Evolutionary conservation across 805 yeast genomes (phyloP).

Genomic region (Cyberlindnera samutprakarnensis): DNA sequence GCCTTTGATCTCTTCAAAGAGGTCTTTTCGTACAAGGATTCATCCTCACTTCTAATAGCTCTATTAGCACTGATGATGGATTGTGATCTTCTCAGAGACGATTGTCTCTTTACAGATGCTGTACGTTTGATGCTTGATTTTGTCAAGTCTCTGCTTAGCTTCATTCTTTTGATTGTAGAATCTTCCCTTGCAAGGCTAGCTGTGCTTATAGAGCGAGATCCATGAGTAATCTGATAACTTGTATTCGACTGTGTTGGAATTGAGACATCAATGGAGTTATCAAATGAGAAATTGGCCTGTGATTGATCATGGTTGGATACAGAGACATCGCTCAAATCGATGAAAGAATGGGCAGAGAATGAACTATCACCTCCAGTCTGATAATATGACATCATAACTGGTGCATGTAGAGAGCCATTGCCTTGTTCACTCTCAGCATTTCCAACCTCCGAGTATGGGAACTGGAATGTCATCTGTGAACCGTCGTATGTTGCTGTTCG

Average conservation of each 20-base stretch:
- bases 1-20: constrained; percentile 28
- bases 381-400: constrained; percentile 13
- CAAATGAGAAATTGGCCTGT: constrained; percentile 3
- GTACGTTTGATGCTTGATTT: not conserved
- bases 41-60: constrained; percentile 8
- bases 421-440: constrained; percentile 3
- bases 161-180: too few species aligned
- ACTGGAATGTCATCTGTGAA: constrained; percentile 30
- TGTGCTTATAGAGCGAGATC: not conserved
- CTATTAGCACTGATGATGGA: constrained; percentile 1
- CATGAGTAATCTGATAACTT: constrained; percentile 23
- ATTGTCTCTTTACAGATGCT: not conserved
- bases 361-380: too few species aligned
- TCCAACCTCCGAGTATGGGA: constrained; percentile 25
- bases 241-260: constrained; percentile 17
- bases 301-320: too few species aligned
- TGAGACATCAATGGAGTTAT: constrained; percentile 1
- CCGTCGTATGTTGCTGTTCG: constrained; percentile 31
- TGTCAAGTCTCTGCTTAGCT: too few species aligned
- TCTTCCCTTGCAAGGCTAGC: too few species aligned
- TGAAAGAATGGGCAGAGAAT: too few species aligned
- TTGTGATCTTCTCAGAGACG: constrained; percentile 6
- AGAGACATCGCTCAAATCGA: too few species aligned
- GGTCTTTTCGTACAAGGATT: constrained; percentile 13
- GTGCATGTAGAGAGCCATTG: constrained; percentile 7